Conservation (phyloP, 805 yeast genomes). For the Candida parachauliodes region DNA sequence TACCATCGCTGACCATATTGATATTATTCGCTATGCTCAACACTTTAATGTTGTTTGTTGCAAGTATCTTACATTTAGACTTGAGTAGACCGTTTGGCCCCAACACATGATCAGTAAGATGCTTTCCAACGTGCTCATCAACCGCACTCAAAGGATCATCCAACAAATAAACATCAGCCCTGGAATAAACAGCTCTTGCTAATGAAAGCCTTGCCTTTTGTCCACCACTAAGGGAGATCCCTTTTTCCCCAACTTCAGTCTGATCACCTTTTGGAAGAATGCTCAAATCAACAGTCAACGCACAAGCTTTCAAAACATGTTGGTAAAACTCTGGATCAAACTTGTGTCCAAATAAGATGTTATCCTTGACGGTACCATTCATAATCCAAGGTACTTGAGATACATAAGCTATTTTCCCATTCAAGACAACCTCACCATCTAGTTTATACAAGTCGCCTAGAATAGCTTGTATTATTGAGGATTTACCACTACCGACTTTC, state of each 20-base stretch:
- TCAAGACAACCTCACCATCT: slow-evolving; percentile 66
- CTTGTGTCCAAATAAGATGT: slow-evolving; percentile 84
- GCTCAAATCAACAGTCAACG: slow-evolving; percentile 71
- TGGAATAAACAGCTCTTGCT: slow-evolving; percentile 92
- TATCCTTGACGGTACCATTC: slow-evolving; percentile 90
- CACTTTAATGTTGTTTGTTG: slow-evolving; percentile 84
- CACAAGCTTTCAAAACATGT: slow-evolving; percentile 83
- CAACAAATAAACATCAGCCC: slow-evolving; percentile 86
- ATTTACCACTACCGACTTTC: slow-evolving; percentile 86
- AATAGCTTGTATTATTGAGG: slow-evolving; percentile 73
- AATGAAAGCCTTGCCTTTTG: slow-evolving; percentile 93
- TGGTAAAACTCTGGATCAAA: slow-evolving; percentile 80
- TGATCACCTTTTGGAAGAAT: slow-evolving; percentile 84
- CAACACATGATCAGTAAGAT: slow-evolving; percentile 75
- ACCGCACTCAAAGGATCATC: slow-evolving; percentile 97
- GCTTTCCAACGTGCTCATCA: slow-evolving; percentile 94
- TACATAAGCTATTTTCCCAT: slow-evolving; percentile 83
- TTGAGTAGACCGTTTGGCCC: slow-evolving; percentile 77
- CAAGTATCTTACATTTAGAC: slow-evolving; percentile 70
- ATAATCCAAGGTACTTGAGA: slow-evolving; percentile 96
- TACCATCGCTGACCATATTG: slow-evolving; percentile 66
- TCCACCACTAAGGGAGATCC: slow-evolving; percentile 94
- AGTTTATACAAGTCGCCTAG: slow-evolving; percentile 79
- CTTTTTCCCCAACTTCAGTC: slow-evolving; percentile 96
- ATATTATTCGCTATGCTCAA: slow-evolving; percentile 70